Conservation (phyloP, 73 alveolate species). For the Urostyla sp. region DNA sequence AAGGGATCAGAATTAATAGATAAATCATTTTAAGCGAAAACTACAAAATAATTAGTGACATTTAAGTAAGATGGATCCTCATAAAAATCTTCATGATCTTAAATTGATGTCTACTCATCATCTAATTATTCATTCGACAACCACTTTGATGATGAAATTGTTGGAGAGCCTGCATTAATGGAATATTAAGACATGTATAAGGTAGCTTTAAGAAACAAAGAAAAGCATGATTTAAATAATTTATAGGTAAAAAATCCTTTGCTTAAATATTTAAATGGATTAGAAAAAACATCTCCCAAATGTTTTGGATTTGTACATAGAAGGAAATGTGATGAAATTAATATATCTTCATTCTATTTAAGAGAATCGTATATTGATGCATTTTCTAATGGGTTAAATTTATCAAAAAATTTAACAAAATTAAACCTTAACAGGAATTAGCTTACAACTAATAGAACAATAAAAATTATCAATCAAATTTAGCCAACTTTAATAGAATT, state of each 20-base stretch:
- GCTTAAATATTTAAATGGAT: conserved; percentile 8
- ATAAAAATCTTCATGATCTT: too few species aligned
- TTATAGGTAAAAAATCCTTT: conserved; percentile 24
- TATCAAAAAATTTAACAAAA: background rate
- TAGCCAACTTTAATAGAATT: conserved; percentile 26
- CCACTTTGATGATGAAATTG: background rate
- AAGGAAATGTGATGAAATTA: conserved; percentile 38
- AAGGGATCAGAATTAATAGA: too few species aligned
- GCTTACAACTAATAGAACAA: conserved; percentile 10
- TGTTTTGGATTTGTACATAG: conserved; percentile 63
- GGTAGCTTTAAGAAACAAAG: background rate
- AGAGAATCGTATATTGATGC: conserved; percentile 52
- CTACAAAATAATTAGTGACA: too few species aligned
- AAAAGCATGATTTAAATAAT: conserved; percentile 19
- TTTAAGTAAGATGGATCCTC: too few species aligned
- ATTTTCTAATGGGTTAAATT: conserved; percentile 18
- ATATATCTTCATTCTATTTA: conserved; percentile 20
- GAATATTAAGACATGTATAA: conserved; percentile 9
- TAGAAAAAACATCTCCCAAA: conserved; percentile 51
- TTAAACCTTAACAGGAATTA: conserved; percentile 15
- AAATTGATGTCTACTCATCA: too few species aligned
- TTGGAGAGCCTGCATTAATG: conserved; percentile 41
- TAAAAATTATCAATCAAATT: conserved; percentile 4
- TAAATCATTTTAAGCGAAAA: too few species aligned
- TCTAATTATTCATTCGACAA: too few species aligned